phyloP scores from a whole-genome alignment of 2,329 filamentous ascomycete genomes.

The Diplodia mutila region DNA sequence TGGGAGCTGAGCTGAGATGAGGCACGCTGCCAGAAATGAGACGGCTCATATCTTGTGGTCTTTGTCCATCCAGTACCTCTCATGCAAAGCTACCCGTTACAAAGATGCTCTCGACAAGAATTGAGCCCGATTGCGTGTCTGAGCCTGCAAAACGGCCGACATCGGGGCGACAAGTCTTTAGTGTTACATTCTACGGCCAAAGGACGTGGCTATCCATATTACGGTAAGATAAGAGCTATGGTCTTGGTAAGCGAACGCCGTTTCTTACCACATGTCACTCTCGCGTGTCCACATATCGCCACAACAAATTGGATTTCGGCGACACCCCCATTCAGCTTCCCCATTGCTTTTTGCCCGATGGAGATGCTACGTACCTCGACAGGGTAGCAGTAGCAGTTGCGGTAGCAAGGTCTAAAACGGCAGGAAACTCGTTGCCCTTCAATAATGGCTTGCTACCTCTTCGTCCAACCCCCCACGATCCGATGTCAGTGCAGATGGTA shows the following conservation, averaged over 20 bases:
- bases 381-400: slow-evolving; percentile 10
- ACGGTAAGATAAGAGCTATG: neutral
- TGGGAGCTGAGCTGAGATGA: slow-evolving; percentile 6
- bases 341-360: neutral
- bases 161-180: neutral
- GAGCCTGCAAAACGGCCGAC: neutral
- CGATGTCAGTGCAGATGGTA: neutral
- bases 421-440: neutral
- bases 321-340: neutral
- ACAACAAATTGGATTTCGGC: neutral
- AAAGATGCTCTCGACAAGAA: neutral
- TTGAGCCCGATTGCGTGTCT: neutral
- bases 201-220: neutral
- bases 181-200: neutral
- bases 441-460: neutral
- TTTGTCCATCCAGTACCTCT: neutral
- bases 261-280: slow-evolving; percentile 9
- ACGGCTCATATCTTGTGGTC: slow-evolving; percentile 4
- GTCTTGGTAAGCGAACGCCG: slow-evolving; percentile 3
- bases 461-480: neutral
- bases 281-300: neutral
- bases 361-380: slow-evolving; percentile 8
- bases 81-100: slow-evolving; percentile 5
- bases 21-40: neutral
- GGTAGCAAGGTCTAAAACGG: neutral